Evolutionary conservation across 345 rosid species (phyloP), one percentile per base, ranked within the genome.

Genomic region (Combretum micranthum): DNA sequence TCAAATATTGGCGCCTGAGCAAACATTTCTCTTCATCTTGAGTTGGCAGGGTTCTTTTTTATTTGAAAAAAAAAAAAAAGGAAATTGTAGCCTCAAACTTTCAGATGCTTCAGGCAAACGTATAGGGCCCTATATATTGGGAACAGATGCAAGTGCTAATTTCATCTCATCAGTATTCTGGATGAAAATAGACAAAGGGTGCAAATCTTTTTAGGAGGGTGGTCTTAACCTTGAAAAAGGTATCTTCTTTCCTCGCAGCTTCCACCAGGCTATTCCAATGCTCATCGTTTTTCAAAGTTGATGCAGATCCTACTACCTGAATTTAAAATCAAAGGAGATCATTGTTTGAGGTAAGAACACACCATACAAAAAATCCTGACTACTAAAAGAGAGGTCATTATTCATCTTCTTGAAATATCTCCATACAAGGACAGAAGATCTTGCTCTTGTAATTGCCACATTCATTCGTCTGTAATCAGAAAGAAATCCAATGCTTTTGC

Each of bases 371-470:
- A 10, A 26, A 15, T 18, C 32, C 20, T n/a, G 17, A 15, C 3
- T 23, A 20, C 10, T 12, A 37, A 1, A 26, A 0, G 12, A 18
- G 3, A 13, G 22, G 11, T 4, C 21, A 16, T 52, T 17, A 44
- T 6, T 46, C 15, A 22, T 15, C 48, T 23, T 7, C 19, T 32
- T 12, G 20, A 44, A 15, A 64, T 20, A 18, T 44, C 19, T 61
- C 20, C 77, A 61, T 76, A 93, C 99, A 89, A 93, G 80, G 20
- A 93, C 86, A 59, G 94, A 80, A 48, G 97, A 87, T 75, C 88
- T 93, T 4, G 99, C 96, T 46, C 96, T 78, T 42, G 99, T 87
- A 49, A 93, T 93, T 47, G 90, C 99, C 0, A 93, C 99, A 61
- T 93, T 93, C 99, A 93, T 93, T 57, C 97, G 82, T 61, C 94